These are phyloP conservation scores for Strigomonas galati DNA, from an alignment of 208 protist genomes.

Conservation along the genomic window DNA sequence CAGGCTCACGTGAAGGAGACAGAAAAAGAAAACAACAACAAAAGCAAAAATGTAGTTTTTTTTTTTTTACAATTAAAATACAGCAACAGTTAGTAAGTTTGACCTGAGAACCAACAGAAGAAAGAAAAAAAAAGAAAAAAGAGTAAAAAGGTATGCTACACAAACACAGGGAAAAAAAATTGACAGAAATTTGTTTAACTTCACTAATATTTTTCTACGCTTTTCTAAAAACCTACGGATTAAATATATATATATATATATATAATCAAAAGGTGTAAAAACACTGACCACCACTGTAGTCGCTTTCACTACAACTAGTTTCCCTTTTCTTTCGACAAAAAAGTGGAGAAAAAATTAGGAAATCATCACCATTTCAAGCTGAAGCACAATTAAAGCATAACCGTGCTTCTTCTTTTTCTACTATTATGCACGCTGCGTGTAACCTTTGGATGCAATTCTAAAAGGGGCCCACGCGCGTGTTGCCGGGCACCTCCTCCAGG, in stretches of 20 bases:
- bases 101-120: background rate
- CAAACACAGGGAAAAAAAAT: constrained; percentile 11
- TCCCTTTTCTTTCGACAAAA: too few relatives aligned
- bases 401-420: too few relatives aligned
- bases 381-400: too few relatives aligned
- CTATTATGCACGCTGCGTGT: background rate
- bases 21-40: background rate
- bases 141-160: constrained; percentile 1
- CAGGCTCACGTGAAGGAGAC: too few relatives aligned
- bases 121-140: constrained; percentile 7
- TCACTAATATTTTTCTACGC: constrained; percentile 9
- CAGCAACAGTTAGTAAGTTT: background rate
- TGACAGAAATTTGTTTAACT: constrained; percentile 8
- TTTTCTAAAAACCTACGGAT: background rate
- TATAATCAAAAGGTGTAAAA: too few relatives aligned
- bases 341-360: too few relatives aligned
- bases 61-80: constrained; percentile 5
- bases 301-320: constrained; percentile 4
- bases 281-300: too few relatives aligned
- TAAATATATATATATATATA: too few relatives aligned
- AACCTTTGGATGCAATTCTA: constrained; percentile 17
- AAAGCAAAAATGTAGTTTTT: background rate
- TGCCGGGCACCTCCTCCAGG: constrained; percentile 72
- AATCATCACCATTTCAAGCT: too few relatives aligned
- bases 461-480: constrained; percentile 75